Evolutionary conservation across 2,329 filamentous ascomycete genomes (phyloP).

Genomic region (Paraconiothyrium brasiliense): DNA sequence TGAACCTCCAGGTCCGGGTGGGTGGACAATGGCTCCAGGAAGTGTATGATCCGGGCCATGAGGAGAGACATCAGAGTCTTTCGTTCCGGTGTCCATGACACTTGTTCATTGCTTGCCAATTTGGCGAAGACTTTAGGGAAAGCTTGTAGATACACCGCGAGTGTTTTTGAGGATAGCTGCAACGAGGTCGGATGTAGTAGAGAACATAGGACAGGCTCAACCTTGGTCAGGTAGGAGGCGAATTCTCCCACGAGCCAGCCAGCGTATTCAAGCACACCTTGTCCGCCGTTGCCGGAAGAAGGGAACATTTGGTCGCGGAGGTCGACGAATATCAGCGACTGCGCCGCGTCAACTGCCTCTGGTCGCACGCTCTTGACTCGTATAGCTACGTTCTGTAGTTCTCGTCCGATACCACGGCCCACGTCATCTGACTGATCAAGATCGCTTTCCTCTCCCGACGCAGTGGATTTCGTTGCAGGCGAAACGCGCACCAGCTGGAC

Average conservation of each 20-base stretch:
- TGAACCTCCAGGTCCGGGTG: conserved; percentile 94
- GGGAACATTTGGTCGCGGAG: conserved; percentile 66
- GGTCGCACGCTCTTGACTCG: conserved; percentile 85
- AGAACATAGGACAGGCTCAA: conserved; percentile 76
- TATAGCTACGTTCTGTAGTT: conserved; percentile 89
- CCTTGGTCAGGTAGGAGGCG: conserved; percentile 72
- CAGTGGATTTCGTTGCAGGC: conserved; percentile 58
- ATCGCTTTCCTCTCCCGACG: conserved; percentile 39
- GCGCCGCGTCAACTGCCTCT: conserved; percentile 83
- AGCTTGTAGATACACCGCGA: conserved; percentile 85
- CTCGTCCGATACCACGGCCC: conserved; percentile 78
- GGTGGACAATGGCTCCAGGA: conserved; percentile 78
- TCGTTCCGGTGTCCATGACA: conserved; percentile 75
- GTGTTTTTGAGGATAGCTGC: conserved; percentile 68
- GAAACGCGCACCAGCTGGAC: conserved; percentile 80
- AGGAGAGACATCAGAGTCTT: conserved; percentile 80
- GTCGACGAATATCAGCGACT: conserved; percentile 75
- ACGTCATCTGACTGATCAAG: conserved; percentile 54
- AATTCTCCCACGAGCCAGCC: conserved; percentile 93
- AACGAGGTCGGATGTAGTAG: conserved; percentile 74
- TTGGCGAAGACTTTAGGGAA: conserved; percentile 84
- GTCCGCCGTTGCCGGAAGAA: conserved; percentile 58
- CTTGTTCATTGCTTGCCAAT: conserved; percentile 71
- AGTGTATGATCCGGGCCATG: conserved; percentile 82
- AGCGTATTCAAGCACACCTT: conserved; percentile 76